These are phyloP conservation scores for Drechslerella coelobrocha DNA, from an alignment of 2,329 filamentous ascomycete genomes.

Conservation along the genomic window DNA sequence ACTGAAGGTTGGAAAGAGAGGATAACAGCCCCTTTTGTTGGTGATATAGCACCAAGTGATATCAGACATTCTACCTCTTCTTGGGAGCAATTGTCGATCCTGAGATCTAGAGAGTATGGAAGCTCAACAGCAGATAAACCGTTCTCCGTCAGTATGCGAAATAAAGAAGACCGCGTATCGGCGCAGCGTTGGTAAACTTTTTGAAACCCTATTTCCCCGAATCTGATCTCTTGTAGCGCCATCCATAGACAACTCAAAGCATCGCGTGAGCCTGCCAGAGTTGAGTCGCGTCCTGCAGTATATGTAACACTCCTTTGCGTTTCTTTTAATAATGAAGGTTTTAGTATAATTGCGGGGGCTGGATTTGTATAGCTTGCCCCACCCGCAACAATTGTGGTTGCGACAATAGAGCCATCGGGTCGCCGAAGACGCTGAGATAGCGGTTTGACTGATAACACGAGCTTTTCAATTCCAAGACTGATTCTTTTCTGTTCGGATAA, in stretches of 20 bases:
- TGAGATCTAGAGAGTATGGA: background rate
- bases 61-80: background rate
- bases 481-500: constrained; percentile 4
- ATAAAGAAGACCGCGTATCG: background rate
- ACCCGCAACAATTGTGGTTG: constrained; percentile 14
- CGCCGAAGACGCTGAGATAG: background rate
- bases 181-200: constrained; percentile 8
- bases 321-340: constrained; percentile 10
- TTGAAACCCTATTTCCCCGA: constrained; percentile 16
- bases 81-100: constrained; percentile 3
- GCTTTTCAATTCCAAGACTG: constrained; percentile 1
- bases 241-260: constrained; percentile 14
- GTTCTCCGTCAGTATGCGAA: too few relatives aligned
- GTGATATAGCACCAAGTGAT: constrained; percentile 7
- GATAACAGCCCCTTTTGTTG: background rate
- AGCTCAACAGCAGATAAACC: too few relatives aligned
- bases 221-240: constrained; percentile 32
- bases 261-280: constrained; percentile 28
- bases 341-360: constrained; percentile 5
- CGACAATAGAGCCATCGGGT: constrained; percentile 3
- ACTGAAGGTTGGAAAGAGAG: constrained; percentile 17
- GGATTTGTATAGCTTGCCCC: constrained; percentile 19
- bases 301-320: background rate
- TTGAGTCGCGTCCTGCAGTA: constrained; percentile 14
- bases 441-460: background rate